These are phyloP conservation scores for Rubia peregrina DNA, from an alignment of 305 asterid species.

Conservation along the genomic window DNA sequence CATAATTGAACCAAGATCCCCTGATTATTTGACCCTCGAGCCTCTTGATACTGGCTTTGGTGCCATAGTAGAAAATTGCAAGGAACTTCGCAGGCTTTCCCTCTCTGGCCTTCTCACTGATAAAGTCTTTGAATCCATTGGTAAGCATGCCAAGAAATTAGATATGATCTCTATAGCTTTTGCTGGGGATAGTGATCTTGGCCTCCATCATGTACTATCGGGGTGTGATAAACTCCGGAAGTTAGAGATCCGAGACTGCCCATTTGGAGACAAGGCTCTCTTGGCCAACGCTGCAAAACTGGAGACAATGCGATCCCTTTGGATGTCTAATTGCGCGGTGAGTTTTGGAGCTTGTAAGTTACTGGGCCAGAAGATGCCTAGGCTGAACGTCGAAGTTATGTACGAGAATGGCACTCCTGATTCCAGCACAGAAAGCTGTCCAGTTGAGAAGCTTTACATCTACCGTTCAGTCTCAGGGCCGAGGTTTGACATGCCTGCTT, in stretches of 20 bases:
- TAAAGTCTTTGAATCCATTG: constrained; percentile 67
- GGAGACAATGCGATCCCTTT: constrained; percentile 99
- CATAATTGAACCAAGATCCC: constrained; percentile 70
- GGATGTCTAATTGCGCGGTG: constrained; percentile 98
- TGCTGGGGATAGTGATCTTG: constrained; percentile 90
- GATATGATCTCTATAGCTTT: constrained; percentile 98
- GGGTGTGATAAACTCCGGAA: constrained; percentile 93
- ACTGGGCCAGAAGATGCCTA: constrained; percentile 74
- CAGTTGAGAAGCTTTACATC: constrained; percentile 73
- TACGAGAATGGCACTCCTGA: constrained; percentile 75
- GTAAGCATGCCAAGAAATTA: constrained; percentile 76
- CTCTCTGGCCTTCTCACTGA: constrained; percentile 85
- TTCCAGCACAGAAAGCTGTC: constrained; percentile 49
- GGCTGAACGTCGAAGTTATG: constrained; percentile 83
- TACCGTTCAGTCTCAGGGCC: constrained; percentile 82
- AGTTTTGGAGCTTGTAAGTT: constrained; percentile 89
- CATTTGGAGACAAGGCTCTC: constrained; percentile 91
- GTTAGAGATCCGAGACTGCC: constrained; percentile 93
- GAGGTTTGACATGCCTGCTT: constrained; percentile 82
- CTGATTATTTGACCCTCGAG: constrained; percentile 78
- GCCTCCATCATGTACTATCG: constrained; percentile 79
- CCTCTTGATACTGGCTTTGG: constrained; percentile 95
- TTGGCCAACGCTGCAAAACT: constrained; percentile 93
- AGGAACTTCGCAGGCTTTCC: constrained; percentile 77
- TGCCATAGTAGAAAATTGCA: constrained; percentile 79